These are phyloP conservation scores for Geotrichum candidum DNA, from an alignment of 1,139 yeast genomes.

Conservation along the genomic window DNA sequence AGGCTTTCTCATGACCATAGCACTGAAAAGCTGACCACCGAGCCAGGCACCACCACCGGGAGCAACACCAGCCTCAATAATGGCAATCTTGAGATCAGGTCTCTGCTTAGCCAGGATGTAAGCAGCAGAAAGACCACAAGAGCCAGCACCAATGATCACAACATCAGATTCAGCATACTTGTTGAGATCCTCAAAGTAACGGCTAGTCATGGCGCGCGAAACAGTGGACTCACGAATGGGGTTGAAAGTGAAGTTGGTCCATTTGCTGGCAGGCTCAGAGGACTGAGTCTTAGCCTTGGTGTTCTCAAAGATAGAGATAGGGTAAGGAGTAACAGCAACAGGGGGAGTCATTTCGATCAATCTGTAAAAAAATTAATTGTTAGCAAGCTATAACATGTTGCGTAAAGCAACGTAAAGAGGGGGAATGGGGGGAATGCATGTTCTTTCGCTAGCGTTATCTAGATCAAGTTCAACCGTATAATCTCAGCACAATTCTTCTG, in stretches of 20 bases:
- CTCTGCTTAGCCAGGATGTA: slow-evolving; percentile 65
- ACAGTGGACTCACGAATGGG: slow-evolving; percentile 77
- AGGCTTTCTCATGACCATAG: slow-evolving; percentile 76
- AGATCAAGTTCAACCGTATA: slow-evolving; percentile 35
- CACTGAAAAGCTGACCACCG: slow-evolving; percentile 74
- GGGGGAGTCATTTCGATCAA: slow-evolving; percentile 13
- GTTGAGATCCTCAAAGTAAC: slow-evolving; percentile 70
- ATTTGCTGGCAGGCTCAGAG: slow-evolving; percentile 36
- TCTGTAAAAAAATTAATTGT: neutral
- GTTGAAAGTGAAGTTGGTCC: slow-evolving; percentile 63
- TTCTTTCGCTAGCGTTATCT: slow-evolving; percentile 34
- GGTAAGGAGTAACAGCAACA: slow-evolving; percentile 17
- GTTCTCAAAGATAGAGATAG: slow-evolving; percentile 16
- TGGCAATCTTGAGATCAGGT: slow-evolving; percentile 71
- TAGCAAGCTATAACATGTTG: neutral
- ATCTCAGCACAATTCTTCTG: slow-evolving; percentile 28
- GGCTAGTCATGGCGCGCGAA: slow-evolving; percentile 75
- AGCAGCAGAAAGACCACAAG: slow-evolving; percentile 73
- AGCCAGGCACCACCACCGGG: slow-evolving; percentile 82
- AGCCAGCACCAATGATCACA: slow-evolving; percentile 74
- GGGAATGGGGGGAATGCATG: slow-evolving; percentile 25
- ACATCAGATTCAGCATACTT: slow-evolving; percentile 70
- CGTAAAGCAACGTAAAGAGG: neutral
- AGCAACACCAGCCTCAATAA: slow-evolving; percentile 66
- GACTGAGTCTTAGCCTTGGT: slow-evolving; percentile 15